Evolutionary conservation across 2,329 filamentous ascomycete genomes (phyloP), one percentile per base, ranked within the genome.

Genomic region (Aspergillus versicolor): DNA sequence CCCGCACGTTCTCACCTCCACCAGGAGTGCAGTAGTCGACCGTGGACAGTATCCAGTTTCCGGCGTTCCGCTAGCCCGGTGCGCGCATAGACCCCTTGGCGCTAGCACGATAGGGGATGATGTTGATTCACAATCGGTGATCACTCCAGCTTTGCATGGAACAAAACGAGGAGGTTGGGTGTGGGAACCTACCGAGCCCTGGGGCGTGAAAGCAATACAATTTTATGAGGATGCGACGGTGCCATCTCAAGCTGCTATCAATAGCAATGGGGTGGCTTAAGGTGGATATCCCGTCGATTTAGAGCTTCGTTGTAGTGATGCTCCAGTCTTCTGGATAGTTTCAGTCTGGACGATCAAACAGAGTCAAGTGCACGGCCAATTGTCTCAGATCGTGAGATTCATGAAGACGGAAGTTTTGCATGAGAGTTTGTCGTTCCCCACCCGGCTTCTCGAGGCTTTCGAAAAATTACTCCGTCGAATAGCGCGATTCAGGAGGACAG

Each of bases 251-350:
- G 24, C n/a, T 27, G 27, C 38, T 51, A 51, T 50, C 11, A 30
- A 44, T 41, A 43, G 30, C 15, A 17, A 56, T 27, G 46, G 24
- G 30, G 27, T 30, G 24, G 4, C 21, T 12, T 22, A 46, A 32
- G 41, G 34, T 45, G 34, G 34, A 54, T 54, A 13, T 27, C 22
- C 11, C 8, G 48, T 45, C 8, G 30, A 24, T 13, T 21, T 13
- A 41, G 51, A 54, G 54, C 37, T 45, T 57, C 12, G 15, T 37
- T 37, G 11, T 34, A 53, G 57, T 17, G 52, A 34, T 60, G 56
- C 68, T 71, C 68, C 69, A 68, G 67, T 60, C 55, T 69, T 71
- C 68, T 69, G 68, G 67, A 71, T 65, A 40, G 69, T 71, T 72
- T 72, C 70, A 70, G 60, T 46, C 32, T 9, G 54, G 69, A 61